Base-by-base conservation (phyloP, 352 stramenopile genomes). In the Phytophthora pisi region DNA sequence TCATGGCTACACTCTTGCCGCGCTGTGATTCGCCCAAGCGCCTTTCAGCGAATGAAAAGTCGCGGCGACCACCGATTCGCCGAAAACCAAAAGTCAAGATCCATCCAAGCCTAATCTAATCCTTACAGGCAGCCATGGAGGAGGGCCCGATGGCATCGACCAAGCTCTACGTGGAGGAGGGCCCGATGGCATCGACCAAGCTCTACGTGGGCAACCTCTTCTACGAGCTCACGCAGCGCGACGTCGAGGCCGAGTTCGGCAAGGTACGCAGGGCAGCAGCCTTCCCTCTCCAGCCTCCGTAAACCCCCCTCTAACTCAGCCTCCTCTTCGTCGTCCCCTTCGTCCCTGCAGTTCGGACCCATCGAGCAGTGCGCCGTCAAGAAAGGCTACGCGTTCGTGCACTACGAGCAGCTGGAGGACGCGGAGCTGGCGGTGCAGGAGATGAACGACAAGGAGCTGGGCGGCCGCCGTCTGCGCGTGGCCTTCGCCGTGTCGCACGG, bases 161-260 rank as follows among this genome's bases (percentile, higher is more conserved):
- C 20, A 20, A 20, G 20, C 20, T 20, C 20, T 20, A 20, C 20
- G 20, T 69, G 61, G 58, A 66, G 6, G 58, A 69, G 34, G 7
- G 26, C 7, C 57, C 67, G 6, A 75, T 67, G 62, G 68, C 74
- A 13, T 87, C 81, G 64, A 77, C 77, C n/a, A 90, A 89, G 72
- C 61, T 90, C 51, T 90, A 89, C 61, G 77, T 90, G 42, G 82
- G 82, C 28, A 90, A 90, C 56, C 65, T 89, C 42, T 74, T 80
- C 66, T 88, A 81, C 62, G 74, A 87, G 43, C 57, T 84, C 38
- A 71, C 82, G 23, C 61, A 76, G 57, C 47, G 51, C 16, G 82
- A 87, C 31, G 58, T 85, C 11, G 80, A 89, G 67, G 77, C 46
- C 3, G 78, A 75, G 40, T 84, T 90, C 56, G 67, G 68, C 53